A percentile compares a stretch with the other conserved stretches of the same genome.
These are phyloP conservation scores for Onygenales sp. DNA, from an alignment of 2,329 filamentous ascomycete species.

Conservation along the genomic window DNA sequence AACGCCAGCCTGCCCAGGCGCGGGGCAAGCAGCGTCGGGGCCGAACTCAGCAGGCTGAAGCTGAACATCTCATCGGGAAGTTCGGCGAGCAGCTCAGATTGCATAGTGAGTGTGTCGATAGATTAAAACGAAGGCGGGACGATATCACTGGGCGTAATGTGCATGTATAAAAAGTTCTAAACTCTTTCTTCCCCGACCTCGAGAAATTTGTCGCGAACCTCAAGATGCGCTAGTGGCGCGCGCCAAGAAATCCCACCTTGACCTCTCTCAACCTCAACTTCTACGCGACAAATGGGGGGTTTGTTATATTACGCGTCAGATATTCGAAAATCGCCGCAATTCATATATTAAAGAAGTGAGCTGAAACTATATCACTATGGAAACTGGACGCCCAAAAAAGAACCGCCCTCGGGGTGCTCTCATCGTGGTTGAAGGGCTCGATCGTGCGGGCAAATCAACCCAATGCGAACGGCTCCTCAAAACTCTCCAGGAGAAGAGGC, in stretches of 20 bases:
- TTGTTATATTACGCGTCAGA: not conserved
- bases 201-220: not conserved
- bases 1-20: constrained; percentile 61
- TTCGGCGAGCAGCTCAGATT: constrained; percentile 14
- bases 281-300: not conserved
- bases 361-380: not conserved
- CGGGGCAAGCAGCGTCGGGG: constrained; percentile 35
- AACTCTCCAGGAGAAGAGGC: constrained; percentile 41
- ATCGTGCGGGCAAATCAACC: constrained; percentile 85
- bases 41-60: constrained; percentile 27
- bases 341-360: not conserved
- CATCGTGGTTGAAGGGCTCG: constrained; percentile 78
- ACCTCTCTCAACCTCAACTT: not conserved
- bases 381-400: not conserved
- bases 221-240: not conserved
- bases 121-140: not conserved
- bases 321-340: not conserved
- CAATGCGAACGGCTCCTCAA: constrained; percentile 64
- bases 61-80: constrained; percentile 25
- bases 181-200: not conserved
- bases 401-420: constrained; percentile 49
- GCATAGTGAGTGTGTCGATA: constrained; percentile 15
- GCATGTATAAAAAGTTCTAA: too few relatives aligned
- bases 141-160: not conserved
- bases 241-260: not conserved